A percentile compares a stretch with the other conserved stretches of the same genome.
These are phyloP conservation scores for Akebia trifoliata DNA, from an alignment of 164 flowering plant genomes.

Conservation along the genomic window DNA sequence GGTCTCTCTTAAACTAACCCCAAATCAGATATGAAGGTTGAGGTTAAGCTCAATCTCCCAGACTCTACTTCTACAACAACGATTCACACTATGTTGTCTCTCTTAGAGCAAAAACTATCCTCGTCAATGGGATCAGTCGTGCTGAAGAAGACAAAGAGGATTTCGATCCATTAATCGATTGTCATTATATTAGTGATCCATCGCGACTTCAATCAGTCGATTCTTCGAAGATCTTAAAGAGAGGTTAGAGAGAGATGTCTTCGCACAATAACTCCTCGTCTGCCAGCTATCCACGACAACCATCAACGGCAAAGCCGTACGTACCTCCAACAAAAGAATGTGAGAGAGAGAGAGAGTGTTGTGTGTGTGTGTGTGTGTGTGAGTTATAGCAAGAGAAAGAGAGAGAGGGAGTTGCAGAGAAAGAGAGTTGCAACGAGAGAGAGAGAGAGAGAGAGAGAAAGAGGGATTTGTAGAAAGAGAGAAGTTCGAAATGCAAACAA, in stretches of 20 bases:
- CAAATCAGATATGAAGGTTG: constrained; percentile 44
- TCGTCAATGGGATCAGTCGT: constrained; percentile 57
- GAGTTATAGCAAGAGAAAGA: too few species aligned
- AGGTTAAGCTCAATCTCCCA: constrained; percentile 64
- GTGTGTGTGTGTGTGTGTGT: too few species aligned
- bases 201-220: constrained; percentile 26
- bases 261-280: too few species aligned
- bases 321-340: too few species aligned
- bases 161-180: constrained; percentile 43
- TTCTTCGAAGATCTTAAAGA: constrained; percentile 33
- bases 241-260: constrained; percentile 53
- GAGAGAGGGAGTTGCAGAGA: too few species aligned
- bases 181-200: constrained; percentile 52
- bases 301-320: too few species aligned
- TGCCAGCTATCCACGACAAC: too few species aligned
- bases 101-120: constrained; percentile 49
- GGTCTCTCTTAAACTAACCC: constrained; percentile 13
- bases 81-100: constrained; percentile 56
- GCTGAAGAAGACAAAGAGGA: constrained; percentile 64
- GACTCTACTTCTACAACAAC: constrained; percentile 52
- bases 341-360: too few species aligned
- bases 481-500: too few species aligned
- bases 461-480: too few species aligned
- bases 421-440: too few species aligned
- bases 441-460: too few species aligned